Percentiles rank a stretch among this genome's conserved stretches.
Conservation (phyloP, 495 filamentous ascomycete genomes). For the Thermothielavioides terrestris region DNA sequence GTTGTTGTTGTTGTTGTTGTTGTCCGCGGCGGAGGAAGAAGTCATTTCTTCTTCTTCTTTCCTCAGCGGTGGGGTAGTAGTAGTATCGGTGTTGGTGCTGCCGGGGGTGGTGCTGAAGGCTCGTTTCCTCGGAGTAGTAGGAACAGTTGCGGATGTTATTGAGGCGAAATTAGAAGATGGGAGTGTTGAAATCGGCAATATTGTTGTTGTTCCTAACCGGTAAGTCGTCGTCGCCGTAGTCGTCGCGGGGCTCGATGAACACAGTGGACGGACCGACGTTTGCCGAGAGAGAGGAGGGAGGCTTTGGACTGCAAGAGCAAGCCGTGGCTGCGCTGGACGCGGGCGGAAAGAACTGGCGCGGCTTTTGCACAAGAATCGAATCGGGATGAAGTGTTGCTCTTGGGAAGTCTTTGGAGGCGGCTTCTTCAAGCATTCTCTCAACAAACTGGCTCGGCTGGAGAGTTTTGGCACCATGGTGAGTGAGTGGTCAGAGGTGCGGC, state of each 20-base stretch:
- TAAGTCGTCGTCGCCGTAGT: too few relatives aligned
- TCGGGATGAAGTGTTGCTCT: not conserved
- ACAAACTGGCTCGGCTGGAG: not conserved
- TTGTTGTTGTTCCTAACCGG: too few relatives aligned
- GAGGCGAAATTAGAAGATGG: too few relatives aligned
- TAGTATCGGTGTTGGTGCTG: not conserved
- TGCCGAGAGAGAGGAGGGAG: too few relatives aligned
- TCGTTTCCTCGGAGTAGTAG: too few relatives aligned
- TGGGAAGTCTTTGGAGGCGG: not conserved
- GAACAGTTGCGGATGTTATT: too few relatives aligned
- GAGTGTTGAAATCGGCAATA: too few relatives aligned
- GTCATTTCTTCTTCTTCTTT: too few relatives aligned
- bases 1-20: conserved; percentile 21
- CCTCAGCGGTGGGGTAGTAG: too few relatives aligned
- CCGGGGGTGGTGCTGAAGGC: not conserved
- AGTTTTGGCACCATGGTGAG: conserved; percentile 5
- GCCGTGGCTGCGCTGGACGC: not conserved
- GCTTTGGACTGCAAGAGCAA: too few relatives aligned
- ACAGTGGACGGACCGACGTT: too few relatives aligned
- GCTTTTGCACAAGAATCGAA: not conserved
- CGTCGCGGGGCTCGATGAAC: too few relatives aligned
- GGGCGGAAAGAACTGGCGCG: not conserved
- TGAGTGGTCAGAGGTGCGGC: not conserved
- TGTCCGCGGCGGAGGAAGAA: conserved; percentile 6
- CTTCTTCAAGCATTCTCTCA: not conserved